These are phyloP conservation scores for Agrostemma githago DNA, from an alignment of 148 eudicot species.

Conservation along the genomic window DNA sequence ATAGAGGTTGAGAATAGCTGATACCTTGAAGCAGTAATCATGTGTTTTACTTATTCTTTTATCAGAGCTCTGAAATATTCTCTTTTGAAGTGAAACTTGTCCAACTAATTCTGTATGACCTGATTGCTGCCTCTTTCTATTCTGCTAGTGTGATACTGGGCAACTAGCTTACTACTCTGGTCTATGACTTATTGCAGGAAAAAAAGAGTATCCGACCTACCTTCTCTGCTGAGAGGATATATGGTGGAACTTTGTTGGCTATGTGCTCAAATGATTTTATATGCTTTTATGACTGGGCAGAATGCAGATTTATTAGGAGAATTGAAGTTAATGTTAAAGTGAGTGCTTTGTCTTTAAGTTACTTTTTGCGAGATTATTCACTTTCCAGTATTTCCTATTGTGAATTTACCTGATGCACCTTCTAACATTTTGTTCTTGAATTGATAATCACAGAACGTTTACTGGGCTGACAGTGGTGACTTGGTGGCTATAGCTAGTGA, in stretches of 20 bases:
- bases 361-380: neutral
- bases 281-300: conserved; percentile 98
- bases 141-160: conserved; percentile 1
- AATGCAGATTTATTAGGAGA: conserved; percentile 84
- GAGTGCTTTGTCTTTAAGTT: conserved; percentile 27
- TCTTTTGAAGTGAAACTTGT: neutral
- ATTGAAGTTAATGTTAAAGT: conserved; percentile 95
- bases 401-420: neutral
- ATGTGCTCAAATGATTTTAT: conserved; percentile 98
- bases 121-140: conserved; percentile 2
- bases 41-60: neutral
- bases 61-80: neutral
- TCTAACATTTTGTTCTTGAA: conserved; percentile 12
- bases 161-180: conserved; percentile 10
- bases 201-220: conserved; percentile 89
- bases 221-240: conserved; percentile 89
- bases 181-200: conserved; percentile 53
- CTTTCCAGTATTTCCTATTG: neutral
- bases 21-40: neutral
- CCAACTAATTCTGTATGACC: neutral
- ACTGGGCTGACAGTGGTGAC: conserved; percentile 99
- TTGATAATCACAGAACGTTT: conserved; percentile 59
- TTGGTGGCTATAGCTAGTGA: conserved; percentile 96
- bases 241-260: conserved; percentile 84
- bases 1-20: neutral